phyloP scores from a whole-genome alignment of 2,329 filamentous ascomycete genomes.

The Neopestalotiopsis sp. region DNA sequence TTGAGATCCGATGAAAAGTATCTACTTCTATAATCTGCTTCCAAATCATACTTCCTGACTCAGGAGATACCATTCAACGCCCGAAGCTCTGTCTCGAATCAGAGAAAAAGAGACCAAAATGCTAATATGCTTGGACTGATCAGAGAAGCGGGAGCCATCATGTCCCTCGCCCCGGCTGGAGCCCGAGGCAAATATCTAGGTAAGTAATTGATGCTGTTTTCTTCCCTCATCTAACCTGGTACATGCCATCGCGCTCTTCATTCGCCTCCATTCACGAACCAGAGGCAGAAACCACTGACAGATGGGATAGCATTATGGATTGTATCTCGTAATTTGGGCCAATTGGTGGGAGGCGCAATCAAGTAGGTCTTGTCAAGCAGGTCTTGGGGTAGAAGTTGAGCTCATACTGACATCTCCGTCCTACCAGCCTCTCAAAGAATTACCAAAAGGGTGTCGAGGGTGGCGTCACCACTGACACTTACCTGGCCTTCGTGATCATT shows the following conservation, averaged over 20 bases:
- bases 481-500: constrained; percentile 52
- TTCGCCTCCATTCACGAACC: too few relatives aligned
- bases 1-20: too few relatives aligned
- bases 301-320: constrained; percentile 45
- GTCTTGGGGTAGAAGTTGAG: background rate
- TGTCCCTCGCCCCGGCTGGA: constrained; percentile 50
- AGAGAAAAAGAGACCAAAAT: too few relatives aligned
- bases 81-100: too few relatives aligned
- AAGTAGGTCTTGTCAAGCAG: constrained; percentile 36
- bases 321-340: constrained; percentile 50
- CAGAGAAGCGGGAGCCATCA: constrained; percentile 49
- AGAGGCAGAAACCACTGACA: too few relatives aligned
- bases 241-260: too few relatives aligned
- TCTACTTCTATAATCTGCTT: too few relatives aligned
- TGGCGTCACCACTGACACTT: constrained; percentile 48
- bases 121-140: too few relatives aligned
- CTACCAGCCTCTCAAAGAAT: constrained; percentile 42
- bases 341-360: constrained; percentile 51
- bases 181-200: constrained; percentile 50
- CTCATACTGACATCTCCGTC: background rate
- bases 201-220: too few relatives aligned
- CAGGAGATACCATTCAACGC: too few relatives aligned
- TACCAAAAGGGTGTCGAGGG: constrained; percentile 39
- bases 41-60: too few relatives aligned
- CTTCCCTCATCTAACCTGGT: too few relatives aligned